phyloP scores from a whole-genome alignment of 495 filamentous ascomycete species.

The Cercophora samala region DNA sequence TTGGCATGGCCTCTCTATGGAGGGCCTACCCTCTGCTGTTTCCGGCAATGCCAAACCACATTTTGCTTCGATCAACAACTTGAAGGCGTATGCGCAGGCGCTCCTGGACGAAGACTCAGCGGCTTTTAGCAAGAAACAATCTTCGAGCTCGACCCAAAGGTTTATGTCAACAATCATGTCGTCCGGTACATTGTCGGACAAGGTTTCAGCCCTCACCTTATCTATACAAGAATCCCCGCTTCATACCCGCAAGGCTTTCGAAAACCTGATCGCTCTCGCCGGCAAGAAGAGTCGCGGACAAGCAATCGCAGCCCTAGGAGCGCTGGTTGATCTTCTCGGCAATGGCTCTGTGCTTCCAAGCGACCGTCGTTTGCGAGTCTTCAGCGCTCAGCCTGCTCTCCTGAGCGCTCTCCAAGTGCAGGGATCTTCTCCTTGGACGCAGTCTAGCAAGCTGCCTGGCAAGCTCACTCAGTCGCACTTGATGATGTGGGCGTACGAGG shows the following conservation, averaged over 20 bases:
- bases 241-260: slow-evolving; percentile 84
- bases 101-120: slow-evolving; percentile 70
- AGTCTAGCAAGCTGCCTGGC: slow-evolving; percentile 63
- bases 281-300: slow-evolving; percentile 90
- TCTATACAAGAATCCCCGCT: slow-evolving; percentile 93
- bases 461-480: slow-evolving; percentile 69
- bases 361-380: slow-evolving; percentile 73
- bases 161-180: slow-evolving; percentile 97
- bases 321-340: slow-evolving; percentile 88
- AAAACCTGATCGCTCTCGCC: slow-evolving; percentile 73
- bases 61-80: slow-evolving; percentile 59
- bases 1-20: slow-evolving; percentile 72
- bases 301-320: slow-evolving; percentile 84
- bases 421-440: slow-evolving; percentile 56
- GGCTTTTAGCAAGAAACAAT: slow-evolving; percentile 52
- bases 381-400: slow-evolving; percentile 76
- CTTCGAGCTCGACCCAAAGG: slow-evolving; percentile 75
- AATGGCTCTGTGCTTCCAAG: slow-evolving; percentile 79
- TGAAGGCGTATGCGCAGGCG: slow-evolving; percentile 70
- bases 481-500: slow-evolving; percentile 87
- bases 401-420: slow-evolving; percentile 61
- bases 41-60: slow-evolving; percentile 51
- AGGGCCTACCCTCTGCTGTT: slow-evolving; percentile 47
- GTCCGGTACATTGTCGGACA: slow-evolving; percentile 92
- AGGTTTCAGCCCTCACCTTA: slow-evolving; percentile 89